Conservation (phyloP, 345 rosid genomes). For the Lenwebbia sp. region DNA sequence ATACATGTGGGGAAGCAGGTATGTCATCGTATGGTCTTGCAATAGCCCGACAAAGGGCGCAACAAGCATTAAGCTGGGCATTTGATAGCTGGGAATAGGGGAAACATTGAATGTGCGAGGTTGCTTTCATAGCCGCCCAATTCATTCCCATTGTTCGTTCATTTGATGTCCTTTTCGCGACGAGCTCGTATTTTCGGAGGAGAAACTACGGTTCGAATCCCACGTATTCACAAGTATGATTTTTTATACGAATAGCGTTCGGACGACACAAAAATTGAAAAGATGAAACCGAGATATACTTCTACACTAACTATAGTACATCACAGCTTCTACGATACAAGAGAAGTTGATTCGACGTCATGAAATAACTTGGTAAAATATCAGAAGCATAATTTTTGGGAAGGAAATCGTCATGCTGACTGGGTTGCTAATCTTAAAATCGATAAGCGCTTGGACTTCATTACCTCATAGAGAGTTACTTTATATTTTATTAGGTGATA, state of each 20-base stretch:
- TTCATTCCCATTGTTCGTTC: neutral
- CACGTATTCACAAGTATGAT: neutral
- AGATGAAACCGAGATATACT: neutral
- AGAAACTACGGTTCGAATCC: neutral
- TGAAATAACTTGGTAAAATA: neutral
- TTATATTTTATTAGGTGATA: too few species aligned
- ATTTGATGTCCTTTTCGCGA: neutral
- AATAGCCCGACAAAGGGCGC: neutral
- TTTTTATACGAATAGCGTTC: neutral
- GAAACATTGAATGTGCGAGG: neutral
- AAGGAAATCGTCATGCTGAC: neutral
- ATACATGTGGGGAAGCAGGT: too few species aligned
- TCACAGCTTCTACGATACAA: neutral
- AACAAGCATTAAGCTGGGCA: neutral
- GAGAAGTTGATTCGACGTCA: neutral
- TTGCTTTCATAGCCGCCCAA: neutral
- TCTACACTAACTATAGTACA: neutral
- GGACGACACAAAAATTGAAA: neutral
- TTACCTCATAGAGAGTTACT: neutral
- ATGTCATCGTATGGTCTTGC: neutral
- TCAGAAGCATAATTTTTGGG: accelerated
- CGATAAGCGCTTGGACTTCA: neutral
- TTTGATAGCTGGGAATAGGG: neutral
- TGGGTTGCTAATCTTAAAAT: neutral
- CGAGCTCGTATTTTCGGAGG: neutral